A percentile compares a stretch with the other conserved stretches of the same genome.
phyloP scores from a whole-genome alignment of 306 rosid genomes.

The Cicer arietinum region DNA sequence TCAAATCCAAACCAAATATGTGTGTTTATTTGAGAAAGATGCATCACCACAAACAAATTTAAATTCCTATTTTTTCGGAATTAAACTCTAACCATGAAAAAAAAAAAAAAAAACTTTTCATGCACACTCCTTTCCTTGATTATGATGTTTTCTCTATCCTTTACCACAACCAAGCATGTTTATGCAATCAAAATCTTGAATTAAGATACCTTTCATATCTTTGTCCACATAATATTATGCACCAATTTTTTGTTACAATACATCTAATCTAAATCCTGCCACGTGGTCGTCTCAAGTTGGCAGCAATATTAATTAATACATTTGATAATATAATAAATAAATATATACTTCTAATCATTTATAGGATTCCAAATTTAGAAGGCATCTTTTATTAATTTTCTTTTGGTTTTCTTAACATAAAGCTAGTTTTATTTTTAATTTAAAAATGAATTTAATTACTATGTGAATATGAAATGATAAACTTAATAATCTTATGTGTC shows the following conservation, averaged over 20 bases:
- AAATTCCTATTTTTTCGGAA: conserved; percentile 7
- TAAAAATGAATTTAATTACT: no score
- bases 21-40: conserved; percentile 28
- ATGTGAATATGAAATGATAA: no score
- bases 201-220: conserved; percentile 47
- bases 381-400: no score
- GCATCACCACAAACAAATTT: conserved; percentile 56
- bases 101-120: conserved; percentile 20
- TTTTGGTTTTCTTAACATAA: no score
- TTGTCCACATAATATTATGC: conserved; percentile 46
- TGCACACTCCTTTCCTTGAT: conserved; percentile 42
- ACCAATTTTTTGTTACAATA: conserved; percentile 12
- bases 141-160: conserved; percentile 25
- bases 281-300: conserved; percentile 29
- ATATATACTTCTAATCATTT: conserved; percentile 16
- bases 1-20: background rate
- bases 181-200: conserved; percentile 40
- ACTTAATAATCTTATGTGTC: no score
- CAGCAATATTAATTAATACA: background rate
- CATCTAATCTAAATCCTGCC: conserved; percentile 18
- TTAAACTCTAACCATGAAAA: conserved; percentile 49
- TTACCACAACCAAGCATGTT: conserved; percentile 26
- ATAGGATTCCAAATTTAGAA: background rate
- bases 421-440: no score
- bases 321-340: background rate